phyloP scores from a whole-genome alignment of 257 asterid species.

The Solanum medicagineum region DNA sequence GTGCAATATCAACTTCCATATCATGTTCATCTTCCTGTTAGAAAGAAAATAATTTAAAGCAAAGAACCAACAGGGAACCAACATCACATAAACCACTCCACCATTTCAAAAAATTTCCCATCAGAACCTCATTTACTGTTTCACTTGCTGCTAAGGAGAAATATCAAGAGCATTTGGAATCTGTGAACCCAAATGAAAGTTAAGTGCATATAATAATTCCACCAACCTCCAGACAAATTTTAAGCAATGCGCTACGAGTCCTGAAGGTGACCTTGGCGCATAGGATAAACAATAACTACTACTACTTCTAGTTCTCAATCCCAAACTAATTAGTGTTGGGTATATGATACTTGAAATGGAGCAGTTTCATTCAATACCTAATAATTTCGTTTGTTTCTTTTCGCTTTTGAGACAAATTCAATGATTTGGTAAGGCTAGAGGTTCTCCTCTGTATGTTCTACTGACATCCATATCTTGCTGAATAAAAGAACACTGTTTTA shows the following conservation, averaged over 20 bases:
- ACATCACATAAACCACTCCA: background rate
- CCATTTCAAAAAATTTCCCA: background rate
- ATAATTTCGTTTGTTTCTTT: background rate
- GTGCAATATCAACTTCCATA: constrained; percentile 73
- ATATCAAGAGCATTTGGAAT: background rate
- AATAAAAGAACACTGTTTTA: background rate
- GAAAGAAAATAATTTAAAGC: background rate
- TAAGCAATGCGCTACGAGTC: background rate
- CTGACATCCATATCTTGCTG: background rate
- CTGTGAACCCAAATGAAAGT: background rate
- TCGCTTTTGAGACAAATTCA: background rate
- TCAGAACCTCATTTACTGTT: background rate
- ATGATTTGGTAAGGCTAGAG: background rate
- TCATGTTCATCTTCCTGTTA: constrained; percentile 56
- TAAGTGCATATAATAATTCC: background rate
- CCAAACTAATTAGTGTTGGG: background rate
- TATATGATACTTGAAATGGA: background rate
- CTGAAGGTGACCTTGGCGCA: background rate
- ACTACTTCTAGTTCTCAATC: background rate
- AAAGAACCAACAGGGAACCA: background rate
- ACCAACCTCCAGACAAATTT: background rate
- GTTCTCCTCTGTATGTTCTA: background rate
- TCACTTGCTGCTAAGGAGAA: background rate
- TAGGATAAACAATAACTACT: background rate
- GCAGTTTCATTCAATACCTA: background rate